A percentile compares a stretch with the other conserved stretches of the same genome.
Conservation (phyloP, 495 filamentous ascomycete genomes). For the Aspergillus egyptiacus region DNA sequence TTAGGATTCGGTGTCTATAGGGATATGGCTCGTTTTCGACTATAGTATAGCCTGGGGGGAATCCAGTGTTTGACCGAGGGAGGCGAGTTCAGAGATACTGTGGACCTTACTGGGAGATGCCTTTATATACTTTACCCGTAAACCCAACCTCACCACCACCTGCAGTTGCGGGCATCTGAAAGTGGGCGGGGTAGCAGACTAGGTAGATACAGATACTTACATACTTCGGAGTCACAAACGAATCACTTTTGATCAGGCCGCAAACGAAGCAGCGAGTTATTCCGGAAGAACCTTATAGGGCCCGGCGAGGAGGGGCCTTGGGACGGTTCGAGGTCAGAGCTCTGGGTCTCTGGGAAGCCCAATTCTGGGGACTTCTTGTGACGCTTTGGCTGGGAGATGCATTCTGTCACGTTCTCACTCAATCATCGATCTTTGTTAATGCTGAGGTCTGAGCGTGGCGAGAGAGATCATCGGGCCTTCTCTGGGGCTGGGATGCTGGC, state of each 20-base stretch:
- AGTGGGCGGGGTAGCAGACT: too few species aligned
- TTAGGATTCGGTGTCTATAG: not conserved
- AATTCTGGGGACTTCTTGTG: not conserved
- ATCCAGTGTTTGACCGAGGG: too few species aligned
- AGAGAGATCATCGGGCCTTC: not conserved
- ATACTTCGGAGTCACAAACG: too few species aligned
- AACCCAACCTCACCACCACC: too few species aligned
- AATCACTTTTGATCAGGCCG: conserved; percentile 10
- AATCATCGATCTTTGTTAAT: not conserved
- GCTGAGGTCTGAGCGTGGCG: not conserved
- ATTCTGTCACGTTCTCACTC: not conserved
- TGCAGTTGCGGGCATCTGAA: too few species aligned
- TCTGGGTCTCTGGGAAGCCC: not conserved
- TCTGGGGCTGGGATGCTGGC: not conserved
- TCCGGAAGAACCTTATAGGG: conserved; percentile 1
- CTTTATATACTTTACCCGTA: too few species aligned
- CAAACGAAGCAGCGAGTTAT: conserved; percentile 4
- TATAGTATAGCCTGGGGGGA: too few species aligned
- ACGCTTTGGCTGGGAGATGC: not conserved
- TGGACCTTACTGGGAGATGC: too few species aligned
- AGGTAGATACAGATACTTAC: too few species aligned
- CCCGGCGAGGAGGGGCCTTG: not conserved
- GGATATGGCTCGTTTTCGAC: too few species aligned
- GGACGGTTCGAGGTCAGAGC: not conserved
- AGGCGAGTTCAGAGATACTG: too few species aligned